Conservation (phyloP, 129 eudicot genomes). For the Flaveria brownii region DNA sequence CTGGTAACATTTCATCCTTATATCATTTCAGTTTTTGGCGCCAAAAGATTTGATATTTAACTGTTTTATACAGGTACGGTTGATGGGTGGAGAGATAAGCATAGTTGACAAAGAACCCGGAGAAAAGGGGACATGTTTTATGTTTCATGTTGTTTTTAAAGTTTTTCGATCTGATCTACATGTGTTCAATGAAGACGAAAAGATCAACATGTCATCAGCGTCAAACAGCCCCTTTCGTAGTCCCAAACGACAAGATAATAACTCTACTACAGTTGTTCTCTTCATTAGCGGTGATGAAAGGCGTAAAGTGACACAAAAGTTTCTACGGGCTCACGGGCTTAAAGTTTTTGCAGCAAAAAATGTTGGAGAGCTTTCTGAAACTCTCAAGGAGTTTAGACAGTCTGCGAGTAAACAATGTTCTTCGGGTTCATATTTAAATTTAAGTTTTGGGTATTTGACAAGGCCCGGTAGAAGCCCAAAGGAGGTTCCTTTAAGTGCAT, state of each 20-base stretch:
- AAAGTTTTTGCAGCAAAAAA: conserved; percentile 42
- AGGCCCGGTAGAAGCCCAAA: conserved; percentile 37
- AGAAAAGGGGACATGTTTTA: conserved; percentile 72
- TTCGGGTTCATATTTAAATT: conserved; percentile 32
- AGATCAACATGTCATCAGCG: conserved; percentile 25
- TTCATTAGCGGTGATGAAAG: conserved; percentile 49
- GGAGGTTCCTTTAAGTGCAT: conserved; percentile 46
- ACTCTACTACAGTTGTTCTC: conserved; percentile 20
- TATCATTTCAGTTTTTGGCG: not conserved
- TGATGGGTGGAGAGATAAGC: conserved; percentile 88
- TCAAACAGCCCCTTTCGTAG: conserved; percentile 25
- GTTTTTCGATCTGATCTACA: conserved; percentile 21
- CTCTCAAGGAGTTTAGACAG: conserved; percentile 41
- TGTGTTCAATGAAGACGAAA: conserved; percentile 24
- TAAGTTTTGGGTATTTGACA: conserved; percentile 22
- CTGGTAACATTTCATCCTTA: conserved; percentile 45
- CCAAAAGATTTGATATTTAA: not conserved
- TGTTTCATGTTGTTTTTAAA: conserved; percentile 37
- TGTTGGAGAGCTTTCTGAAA: conserved; percentile 33
- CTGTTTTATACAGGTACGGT: conserved; percentile 47
- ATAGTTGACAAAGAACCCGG: conserved; percentile 62
- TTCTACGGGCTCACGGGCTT: conserved; percentile 45
- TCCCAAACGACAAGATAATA: conserved; percentile 21
- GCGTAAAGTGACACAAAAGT: conserved; percentile 28
- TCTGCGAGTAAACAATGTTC: conserved; percentile 16